Base-by-base conservation (phyloP, 495 filamentous ascomycete species). In the Penicillium crystallinum region DNA sequence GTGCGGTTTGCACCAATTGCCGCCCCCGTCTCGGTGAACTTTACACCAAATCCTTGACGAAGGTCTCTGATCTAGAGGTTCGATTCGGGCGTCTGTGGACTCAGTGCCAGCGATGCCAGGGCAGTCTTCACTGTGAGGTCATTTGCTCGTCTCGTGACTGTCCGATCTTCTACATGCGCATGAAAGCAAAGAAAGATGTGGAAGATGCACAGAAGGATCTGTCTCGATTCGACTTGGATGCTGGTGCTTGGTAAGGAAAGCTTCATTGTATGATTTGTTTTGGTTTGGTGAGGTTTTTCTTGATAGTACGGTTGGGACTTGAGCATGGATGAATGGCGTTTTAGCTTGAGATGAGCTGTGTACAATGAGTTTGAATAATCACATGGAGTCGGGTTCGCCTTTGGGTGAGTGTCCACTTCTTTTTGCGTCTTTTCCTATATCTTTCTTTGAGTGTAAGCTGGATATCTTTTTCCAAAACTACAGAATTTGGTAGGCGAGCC, bases 111-210 rank as follows among this genome's bases (percentile, higher is more conserved):
- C 79, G 93, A 30, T 99, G 93, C 67, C 93, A 99, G 72, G 93
- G 92, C 12, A 95, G 90, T 66, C 83, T 99, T 78, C 93, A 99
- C 72, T 90, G 86, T 63, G 92, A 99, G 72, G 93, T 99, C 19
- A 97, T 99, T 57, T 99, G 93, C 76, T 89, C 85, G 35, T 91
- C 87, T 57, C 87, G 87, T 63, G 93, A 99, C 72, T 99, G 93
- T 64, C 93, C 93, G 4, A 99, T 99, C 56, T 99, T 97, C 73
- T 99, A 99, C 65, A 99, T 97, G 93, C 86, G 93, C 4, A 99
- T 99, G 93, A 99, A 99, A 76, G 91, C 91, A 22, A 96, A 96
- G 82, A 99, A 97, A 75, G 93, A 99, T 67, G 83, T 97, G 37
- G 91, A 97, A 68, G 93, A 99, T 75, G 83, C 81, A 3, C 90